Evolutionary conservation across 2,329 filamentous ascomycete genomes (phyloP).

Genomic region (Botrytis paeoniae): DNA sequence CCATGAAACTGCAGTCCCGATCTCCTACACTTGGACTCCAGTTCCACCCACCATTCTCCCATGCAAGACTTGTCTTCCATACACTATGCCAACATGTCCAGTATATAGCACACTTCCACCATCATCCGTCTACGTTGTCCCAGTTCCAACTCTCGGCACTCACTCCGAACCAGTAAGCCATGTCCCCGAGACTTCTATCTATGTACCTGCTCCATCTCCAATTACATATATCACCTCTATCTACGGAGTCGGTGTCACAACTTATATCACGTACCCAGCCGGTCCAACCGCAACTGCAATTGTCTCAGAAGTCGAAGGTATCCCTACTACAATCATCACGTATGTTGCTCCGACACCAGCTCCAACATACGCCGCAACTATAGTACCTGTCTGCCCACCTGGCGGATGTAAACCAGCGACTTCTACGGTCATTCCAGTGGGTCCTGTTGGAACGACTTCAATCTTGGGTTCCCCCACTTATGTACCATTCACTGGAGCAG

Average conservation of each 20-base stretch:
- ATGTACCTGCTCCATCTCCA: slow-evolving; percentile 11
- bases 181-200: slow-evolving; percentile 7
- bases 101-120: slow-evolving; percentile 17
- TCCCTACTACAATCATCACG: slow-evolving; percentile 6
- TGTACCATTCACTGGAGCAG: slow-evolving; percentile 12
- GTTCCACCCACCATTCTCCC: slow-evolving; percentile 17
- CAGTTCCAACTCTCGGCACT: slow-evolving; percentile 3
- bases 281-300: slow-evolving; percentile 2
- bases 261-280: slow-evolving; percentile 9
- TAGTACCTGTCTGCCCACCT: neutral
- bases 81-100: slow-evolving; percentile 24
- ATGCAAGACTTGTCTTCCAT: slow-evolving; percentile 23
- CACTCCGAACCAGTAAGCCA: neutral
- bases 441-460: slow-evolving; percentile 10
- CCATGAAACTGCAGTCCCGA: slow-evolving; percentile 12
- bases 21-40: slow-evolving; percentile 22
- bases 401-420: slow-evolving; percentile 1
- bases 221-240: neutral
- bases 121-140: slow-evolving; percentile 12
- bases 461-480: slow-evolving; percentile 13
- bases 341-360: neutral
- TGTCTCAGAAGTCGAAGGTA: neutral
- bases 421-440: neutral
- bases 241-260: neutral
- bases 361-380: neutral